These are phyloP conservation scores for Blastocystis sp. DNA, from an alignment of 352 stramenopile species.

Conservation along the genomic window DNA sequence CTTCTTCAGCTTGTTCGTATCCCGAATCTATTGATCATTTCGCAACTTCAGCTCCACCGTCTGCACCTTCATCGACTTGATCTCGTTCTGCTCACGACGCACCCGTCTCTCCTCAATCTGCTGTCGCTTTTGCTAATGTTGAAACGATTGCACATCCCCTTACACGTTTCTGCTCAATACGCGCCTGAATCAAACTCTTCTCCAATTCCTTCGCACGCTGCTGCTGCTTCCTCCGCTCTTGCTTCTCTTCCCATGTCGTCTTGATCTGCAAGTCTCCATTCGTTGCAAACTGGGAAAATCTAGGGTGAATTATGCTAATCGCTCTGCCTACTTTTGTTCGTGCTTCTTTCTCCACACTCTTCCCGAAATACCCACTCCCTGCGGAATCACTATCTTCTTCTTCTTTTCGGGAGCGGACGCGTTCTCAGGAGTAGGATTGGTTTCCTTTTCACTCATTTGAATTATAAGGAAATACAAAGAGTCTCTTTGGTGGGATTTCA, in stretches of 20 bases:
- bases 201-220: conserved; percentile 74
- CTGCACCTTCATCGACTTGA: conserved; percentile 75
- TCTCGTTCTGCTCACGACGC: conserved; percentile 74
- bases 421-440: no score
- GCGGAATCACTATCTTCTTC: conserved; percentile 51
- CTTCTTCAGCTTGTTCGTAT: conserved; percentile 74
- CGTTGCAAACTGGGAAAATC: conserved; percentile 65
- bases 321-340: not conserved
- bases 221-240: conserved; percentile 68
- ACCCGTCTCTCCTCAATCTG: conserved; percentile 74
- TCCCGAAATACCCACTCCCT: not conserved
- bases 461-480: no score
- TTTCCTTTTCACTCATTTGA: not conserved
- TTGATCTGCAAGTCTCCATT: conserved; percentile 72
- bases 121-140: conserved; percentile 64
- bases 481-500: no score
- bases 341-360: conserved; percentile 50
- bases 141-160: not conserved
- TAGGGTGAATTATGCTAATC: not conserved
- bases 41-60: conserved; percentile 63
- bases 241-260: conserved; percentile 75
- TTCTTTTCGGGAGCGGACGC: not conserved
- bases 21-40: conserved; percentile 66
- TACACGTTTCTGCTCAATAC: conserved; percentile 68
- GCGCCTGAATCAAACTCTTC: conserved; percentile 69